phyloP scores from a whole-genome alignment of 2,329 filamentous ascomycete species.

The Ophiostoma fasciatum region DNA sequence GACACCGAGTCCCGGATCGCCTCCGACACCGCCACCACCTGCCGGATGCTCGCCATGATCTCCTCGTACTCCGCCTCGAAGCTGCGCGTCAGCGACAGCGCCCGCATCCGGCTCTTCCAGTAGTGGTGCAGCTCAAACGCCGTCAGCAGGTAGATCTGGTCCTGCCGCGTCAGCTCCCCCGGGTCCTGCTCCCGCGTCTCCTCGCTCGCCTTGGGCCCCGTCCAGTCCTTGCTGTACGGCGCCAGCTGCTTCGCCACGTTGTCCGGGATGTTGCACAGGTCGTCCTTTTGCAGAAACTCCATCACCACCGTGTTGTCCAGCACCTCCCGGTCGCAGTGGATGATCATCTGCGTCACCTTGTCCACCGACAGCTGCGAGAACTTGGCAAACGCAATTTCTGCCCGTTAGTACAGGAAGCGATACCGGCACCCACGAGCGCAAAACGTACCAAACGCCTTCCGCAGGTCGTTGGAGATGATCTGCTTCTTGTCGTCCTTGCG shows the following conservation, averaged over 20 bases:
- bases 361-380: conserved; percentile 76
- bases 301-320: conserved; percentile 84
- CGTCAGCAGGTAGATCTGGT: conserved; percentile 88
- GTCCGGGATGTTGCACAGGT: conserved; percentile 82
- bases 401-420: conserved; percentile 19
- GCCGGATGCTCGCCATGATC: conserved; percentile 67
- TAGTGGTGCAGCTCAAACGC: conserved; percentile 93
- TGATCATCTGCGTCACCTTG: conserved; percentile 80
- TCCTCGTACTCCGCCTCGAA: conserved; percentile 88
- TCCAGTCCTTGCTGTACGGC: conserved; percentile 94
- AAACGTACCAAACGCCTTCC: conserved; percentile 62
- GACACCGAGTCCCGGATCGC: conserved; percentile 81
- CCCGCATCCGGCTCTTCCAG: conserved; percentile 96
- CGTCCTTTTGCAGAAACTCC: conserved; percentile 90
- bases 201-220: conserved; percentile 65
- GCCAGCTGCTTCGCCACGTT: conserved; percentile 84
- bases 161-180: conserved; percentile 74
- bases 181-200: conserved; percentile 77
- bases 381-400: conserved; percentile 82
- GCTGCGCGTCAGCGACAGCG: conserved; percentile 66
- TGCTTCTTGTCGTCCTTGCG: conserved; percentile 96
- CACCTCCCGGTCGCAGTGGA: conserved; percentile 83
- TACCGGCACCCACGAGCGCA: too few relatives aligned
- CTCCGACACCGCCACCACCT: conserved; percentile 79
- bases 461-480: conserved; percentile 80